Evolutionary conservation across 2,329 filamentous ascomycete genomes (phyloP).

Genomic region (Exophiala alcalophila): DNA sequence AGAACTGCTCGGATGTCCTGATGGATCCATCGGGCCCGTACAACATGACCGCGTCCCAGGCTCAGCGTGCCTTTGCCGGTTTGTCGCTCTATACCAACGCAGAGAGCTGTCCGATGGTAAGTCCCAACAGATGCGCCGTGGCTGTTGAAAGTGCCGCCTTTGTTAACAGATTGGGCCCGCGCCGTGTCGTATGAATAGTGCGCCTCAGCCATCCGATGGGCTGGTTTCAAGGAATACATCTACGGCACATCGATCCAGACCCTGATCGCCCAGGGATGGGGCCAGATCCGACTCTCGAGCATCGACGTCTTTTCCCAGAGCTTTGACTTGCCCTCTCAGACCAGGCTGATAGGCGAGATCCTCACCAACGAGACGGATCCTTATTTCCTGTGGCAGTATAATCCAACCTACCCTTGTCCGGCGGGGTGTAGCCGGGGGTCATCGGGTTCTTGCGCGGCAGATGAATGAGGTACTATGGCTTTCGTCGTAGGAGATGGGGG

Average conservation of each 20-base stretch:
- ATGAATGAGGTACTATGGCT: too few species aligned
- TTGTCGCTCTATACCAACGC: conserved; percentile 58
- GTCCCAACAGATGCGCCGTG: conserved; percentile 29
- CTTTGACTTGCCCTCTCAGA: conserved; percentile 36
- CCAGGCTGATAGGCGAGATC: conserved; percentile 45
- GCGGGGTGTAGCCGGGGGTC: conserved; percentile 33
- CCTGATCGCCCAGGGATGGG: conserved; percentile 50
- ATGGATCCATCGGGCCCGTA: conserved; percentile 47
- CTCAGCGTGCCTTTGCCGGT: conserved; percentile 44
- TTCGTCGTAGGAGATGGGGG: too few species aligned
- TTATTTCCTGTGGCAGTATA: conserved; percentile 55
- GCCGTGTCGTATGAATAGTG: too few species aligned
- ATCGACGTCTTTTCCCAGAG: conserved; percentile 49
- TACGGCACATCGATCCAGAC: conserved; percentile 52
- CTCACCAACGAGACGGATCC: conserved; percentile 54
- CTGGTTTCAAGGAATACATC: conserved; percentile 55
- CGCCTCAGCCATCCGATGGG: conserved; percentile 55
- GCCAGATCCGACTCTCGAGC: conserved; percentile 49
- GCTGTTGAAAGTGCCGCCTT: too few species aligned
- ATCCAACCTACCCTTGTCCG: conserved; percentile 39
- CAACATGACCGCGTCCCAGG: conserved; percentile 41
- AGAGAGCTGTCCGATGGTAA: conserved; percentile 54
- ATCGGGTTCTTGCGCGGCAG: conserved; percentile 5
- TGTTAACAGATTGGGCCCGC: too few species aligned
- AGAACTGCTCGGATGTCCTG: conserved; percentile 52